Conservation (phyloP, 1,284 basidiomycete genomes). For the Trichosporon sp. region DNA sequence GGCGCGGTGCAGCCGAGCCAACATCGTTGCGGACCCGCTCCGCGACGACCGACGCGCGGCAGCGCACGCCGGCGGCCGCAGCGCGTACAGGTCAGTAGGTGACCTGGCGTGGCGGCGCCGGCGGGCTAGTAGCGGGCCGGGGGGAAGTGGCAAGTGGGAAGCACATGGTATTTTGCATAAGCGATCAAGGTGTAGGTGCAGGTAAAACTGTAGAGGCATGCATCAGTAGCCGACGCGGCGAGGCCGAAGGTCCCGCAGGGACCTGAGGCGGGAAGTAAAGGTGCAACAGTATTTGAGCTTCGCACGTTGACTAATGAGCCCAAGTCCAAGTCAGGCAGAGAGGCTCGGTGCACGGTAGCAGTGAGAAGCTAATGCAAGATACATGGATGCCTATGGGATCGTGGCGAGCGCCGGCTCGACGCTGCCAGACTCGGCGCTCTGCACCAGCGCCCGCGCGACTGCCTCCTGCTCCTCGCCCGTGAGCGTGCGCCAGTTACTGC, state of each 20-base stretch:
- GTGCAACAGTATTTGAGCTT: too few species aligned
- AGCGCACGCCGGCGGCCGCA: too few species aligned
- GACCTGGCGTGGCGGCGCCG: not conserved
- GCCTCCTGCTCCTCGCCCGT: not conserved
- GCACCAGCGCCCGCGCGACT: not conserved
- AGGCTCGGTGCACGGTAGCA: too few species aligned
- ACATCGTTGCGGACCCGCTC: too few species aligned
- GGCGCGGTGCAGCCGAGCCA: not conserved
- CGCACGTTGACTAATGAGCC: too few species aligned
- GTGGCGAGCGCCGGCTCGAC: not conserved
- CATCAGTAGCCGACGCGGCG: not conserved
- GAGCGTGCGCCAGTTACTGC: not conserved
- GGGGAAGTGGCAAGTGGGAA: not conserved
- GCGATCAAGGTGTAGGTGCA: not conserved
- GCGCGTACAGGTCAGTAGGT: too few species aligned
- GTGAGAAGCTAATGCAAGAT: not conserved
- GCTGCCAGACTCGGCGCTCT: not conserved
- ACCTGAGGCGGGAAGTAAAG: not conserved
- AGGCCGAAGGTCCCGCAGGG: not conserved
- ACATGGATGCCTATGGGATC: not conserved
- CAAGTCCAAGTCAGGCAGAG: too few species aligned
- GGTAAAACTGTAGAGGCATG: constrained; percentile 1
- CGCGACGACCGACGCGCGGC: not conserved
- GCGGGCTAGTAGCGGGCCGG: too few species aligned
- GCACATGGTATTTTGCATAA: constrained; percentile 5